Conservation (phyloP, 75 land plant genomes). For the Ceratopteris richardii region DNA sequence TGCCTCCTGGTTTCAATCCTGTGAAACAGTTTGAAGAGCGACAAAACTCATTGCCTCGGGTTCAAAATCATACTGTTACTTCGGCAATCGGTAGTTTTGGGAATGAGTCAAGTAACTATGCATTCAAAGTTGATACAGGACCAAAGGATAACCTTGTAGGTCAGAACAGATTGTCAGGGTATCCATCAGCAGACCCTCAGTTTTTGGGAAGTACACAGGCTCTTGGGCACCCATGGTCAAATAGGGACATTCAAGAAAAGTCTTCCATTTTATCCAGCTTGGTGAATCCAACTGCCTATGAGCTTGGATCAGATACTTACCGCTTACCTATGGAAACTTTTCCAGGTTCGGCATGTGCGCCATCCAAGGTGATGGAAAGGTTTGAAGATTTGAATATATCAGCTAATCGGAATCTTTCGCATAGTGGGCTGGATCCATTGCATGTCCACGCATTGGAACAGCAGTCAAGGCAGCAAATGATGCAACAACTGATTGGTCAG, state of each 20-base stretch:
- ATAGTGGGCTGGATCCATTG: conserved; percentile 1
- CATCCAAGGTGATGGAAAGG: neutral
- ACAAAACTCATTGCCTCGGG: neutral
- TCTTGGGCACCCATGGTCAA: conserved; percentile 1
- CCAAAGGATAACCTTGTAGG: neutral
- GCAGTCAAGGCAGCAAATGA: neutral
- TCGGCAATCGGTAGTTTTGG: conserved; percentile 8
- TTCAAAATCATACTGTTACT: neutral
- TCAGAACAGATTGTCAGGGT: neutral
- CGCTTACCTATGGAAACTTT: neutral
- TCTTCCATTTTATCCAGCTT: neutral
- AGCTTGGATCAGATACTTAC: neutral
- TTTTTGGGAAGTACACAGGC: neutral
- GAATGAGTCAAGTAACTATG: conserved; percentile 21
- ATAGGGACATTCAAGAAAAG: neutral
- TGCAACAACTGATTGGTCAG: conserved; percentile 2
- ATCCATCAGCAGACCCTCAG: neutral
- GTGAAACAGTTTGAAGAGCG: conserved; percentile 35
- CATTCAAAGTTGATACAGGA: conserved; percentile 12
- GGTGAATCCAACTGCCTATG: neutral
- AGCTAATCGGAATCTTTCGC: neutral
- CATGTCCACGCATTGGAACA: neutral
- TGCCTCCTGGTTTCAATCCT: conserved; percentile 85
- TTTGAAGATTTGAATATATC: neutral
- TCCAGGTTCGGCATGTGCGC: neutral